phyloP scores from a whole-genome alignment of 495 filamentous ascomycete species.

The Penicillium alfredii region DNA sequence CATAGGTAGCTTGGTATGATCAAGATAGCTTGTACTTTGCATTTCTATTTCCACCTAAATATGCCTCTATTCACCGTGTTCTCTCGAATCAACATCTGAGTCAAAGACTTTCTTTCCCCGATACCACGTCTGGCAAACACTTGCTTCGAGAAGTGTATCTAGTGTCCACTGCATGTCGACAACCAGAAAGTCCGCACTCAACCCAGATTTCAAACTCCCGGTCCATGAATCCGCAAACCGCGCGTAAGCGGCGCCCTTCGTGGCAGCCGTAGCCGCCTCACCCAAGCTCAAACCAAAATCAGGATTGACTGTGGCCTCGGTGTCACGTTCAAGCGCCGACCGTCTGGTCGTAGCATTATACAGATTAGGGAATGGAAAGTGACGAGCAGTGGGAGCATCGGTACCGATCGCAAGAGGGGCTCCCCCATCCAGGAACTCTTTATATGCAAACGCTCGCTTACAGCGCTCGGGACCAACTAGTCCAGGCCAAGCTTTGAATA shows the following conservation, averaged over 20 bases:
- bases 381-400: conserved; percentile 53
- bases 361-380: conserved; percentile 48
- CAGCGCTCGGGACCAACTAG: conserved; percentile 50
- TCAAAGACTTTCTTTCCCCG: conserved; percentile 35
- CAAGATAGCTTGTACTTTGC: too few species aligned
- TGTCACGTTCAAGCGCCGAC: conserved; percentile 46
- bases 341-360: conserved; percentile 55
- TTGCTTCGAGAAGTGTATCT: conserved; percentile 46
- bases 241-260: conserved; percentile 52
- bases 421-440: conserved; percentile 52
- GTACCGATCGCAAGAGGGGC: conserved; percentile 53
- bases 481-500: conserved; percentile 53
- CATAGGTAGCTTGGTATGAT: too few species aligned
- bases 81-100: conserved; percentile 1
- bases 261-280: conserved; percentile 49
- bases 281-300: conserved; percentile 48
- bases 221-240: conserved; percentile 52
- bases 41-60: too few species aligned
- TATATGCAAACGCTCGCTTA: conserved; percentile 54
- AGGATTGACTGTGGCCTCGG: conserved; percentile 43
- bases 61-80: too few species aligned
- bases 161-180: conserved; percentile 53
- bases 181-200: conserved; percentile 52
- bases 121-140: conserved; percentile 53
- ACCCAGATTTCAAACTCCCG: conserved; percentile 44